Evolutionary conservation across 441 rosid genomes (phyloP).

Genomic region (Pelargonium exstipulatum): DNA sequence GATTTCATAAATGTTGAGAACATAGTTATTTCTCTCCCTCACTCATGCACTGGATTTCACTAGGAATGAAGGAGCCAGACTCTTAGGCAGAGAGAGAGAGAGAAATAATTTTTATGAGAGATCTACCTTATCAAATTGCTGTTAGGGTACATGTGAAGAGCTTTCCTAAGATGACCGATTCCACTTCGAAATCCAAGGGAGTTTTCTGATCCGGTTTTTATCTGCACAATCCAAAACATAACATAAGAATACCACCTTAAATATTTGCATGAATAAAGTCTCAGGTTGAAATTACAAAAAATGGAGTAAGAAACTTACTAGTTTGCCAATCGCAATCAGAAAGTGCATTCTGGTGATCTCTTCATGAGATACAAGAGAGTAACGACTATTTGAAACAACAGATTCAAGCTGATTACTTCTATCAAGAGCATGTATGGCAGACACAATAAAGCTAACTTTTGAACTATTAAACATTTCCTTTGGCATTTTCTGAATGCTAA

Average conservation of each 20-base stretch:
- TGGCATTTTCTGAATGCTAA: constrained; percentile 74
- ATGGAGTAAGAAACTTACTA: constrained; percentile 46
- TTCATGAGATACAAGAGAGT: constrained; percentile 46
- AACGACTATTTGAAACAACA: constrained; percentile 51
- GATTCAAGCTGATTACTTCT: constrained; percentile 55
- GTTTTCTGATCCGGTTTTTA: constrained; percentile 57
- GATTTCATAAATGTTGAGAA: constrained; percentile 1
- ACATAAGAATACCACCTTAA: background rate
- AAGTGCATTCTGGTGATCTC: constrained; percentile 64
- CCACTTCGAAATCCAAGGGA: constrained; percentile 66
- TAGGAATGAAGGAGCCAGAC: constrained; percentile 9
- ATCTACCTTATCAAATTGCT: constrained; percentile 69
- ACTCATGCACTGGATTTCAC: background rate
- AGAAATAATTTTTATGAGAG: constrained; percentile 14
- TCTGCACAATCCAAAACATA: constrained; percentile 35
- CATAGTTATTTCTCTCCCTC: background rate
- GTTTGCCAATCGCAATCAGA: constrained; percentile 66
- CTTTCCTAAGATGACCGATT: constrained; percentile 64
- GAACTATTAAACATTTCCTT: constrained; percentile 55
- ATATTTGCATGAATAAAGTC: background rate
- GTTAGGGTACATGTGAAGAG: constrained; percentile 72
- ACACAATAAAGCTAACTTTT: constrained; percentile 61
- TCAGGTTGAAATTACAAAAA: constrained; percentile 16
- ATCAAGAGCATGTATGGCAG: constrained; percentile 76
- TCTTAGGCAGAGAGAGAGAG: background rate